Percentiles rank a stretch among this genome's conserved stretches.
These are phyloP conservation scores for Trichoderma simmonsii DNA, from an alignment of 2,329 filamentous ascomycete genomes.

Conservation along the genomic window DNA sequence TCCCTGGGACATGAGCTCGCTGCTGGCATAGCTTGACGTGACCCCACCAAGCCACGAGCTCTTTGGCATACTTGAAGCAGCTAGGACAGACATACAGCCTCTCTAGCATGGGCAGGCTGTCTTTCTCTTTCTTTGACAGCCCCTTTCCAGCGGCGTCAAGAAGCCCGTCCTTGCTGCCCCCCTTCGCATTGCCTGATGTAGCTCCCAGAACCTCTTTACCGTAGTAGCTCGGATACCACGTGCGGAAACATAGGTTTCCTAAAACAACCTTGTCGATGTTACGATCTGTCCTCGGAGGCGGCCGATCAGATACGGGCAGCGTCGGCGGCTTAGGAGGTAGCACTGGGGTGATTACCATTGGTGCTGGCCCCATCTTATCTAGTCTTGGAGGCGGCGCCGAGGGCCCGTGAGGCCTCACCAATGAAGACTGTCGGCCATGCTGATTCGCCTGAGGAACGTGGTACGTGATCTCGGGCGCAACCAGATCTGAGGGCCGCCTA, in stretches of 20 bases:
- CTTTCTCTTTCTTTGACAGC: conserved; percentile 34
- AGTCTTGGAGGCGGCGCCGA: conserved; percentile 31
- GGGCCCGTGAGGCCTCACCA: conserved; percentile 36
- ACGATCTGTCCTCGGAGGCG: conserved; percentile 53
- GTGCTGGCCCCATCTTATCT: conserved; percentile 28
- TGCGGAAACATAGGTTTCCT: conserved; percentile 77
- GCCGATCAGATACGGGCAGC: conserved; percentile 29
- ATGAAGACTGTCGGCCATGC: conserved; percentile 28
- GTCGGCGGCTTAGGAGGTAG: conserved; percentile 33
- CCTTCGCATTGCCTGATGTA: conserved; percentile 31
- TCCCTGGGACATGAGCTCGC: conserved; percentile 56
- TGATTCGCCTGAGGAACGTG: conserved; percentile 37
- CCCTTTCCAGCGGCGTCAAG: conserved; percentile 30
- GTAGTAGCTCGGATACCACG: conserved; percentile 94
- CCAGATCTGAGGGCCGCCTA: conserved; percentile 34
- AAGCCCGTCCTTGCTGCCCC: conserved; percentile 28
- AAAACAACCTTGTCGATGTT: conserved; percentile 87
- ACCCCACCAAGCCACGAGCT: conserved; percentile 55
- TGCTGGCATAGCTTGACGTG: conserved; percentile 58
- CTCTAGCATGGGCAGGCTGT: conserved; percentile 51
- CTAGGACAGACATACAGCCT: conserved; percentile 82
- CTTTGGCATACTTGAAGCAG: conserved; percentile 88
- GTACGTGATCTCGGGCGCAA: conserved; percentile 42
- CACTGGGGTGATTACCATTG: conserved; percentile 18
- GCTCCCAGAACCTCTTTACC: conserved; percentile 65